Evolutionary conservation across 2,329 filamentous ascomycete species (phyloP), one percentile per base, ranked within the genome.

Genomic region (Fusarium vanettenii): DNA sequence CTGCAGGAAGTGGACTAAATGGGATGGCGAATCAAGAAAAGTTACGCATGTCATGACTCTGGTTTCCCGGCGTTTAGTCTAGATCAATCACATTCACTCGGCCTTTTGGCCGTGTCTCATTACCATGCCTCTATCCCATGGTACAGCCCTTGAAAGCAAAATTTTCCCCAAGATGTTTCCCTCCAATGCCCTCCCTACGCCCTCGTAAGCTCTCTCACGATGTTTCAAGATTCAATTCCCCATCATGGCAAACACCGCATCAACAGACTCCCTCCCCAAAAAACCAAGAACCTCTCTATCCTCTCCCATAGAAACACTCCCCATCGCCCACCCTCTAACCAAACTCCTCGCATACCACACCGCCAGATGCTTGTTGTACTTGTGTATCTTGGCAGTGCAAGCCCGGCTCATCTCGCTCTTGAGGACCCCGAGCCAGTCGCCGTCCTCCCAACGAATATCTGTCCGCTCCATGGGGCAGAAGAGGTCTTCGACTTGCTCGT

Each of bases 321-420:
- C 81, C 27, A 64, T 71, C 0, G 76, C 73, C 81, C 81, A 82
- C 0, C 50, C 74, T 0, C 25, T 60, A 0, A 81, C 45, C 48
- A 82, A 61, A 11, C 64, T 69, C 3, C 81, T 67, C 0, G 74
- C 74, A 1, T 82, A 76, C 80, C 80, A 82, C 3, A 82, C 71
- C 0, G 81, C 81, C 35, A 80, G 61, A 43, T 81, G 74, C 50
- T 82, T 82, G 56, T 82, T 82, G 52, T 78, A 76, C 35, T 75
- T 78, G 59, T 80, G 76, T 4, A 82, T 70, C 63, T 79, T 80
- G 8, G 66, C 68, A 2, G 77, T 67, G 4, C 81, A 75, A n/a
- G 72, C 74, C 9, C 52, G 60, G 33, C 73, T 74, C 33, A 82
- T 76, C 18, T 67, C 66, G 0, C 55, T 35, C 13, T 76, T 71